Base-by-base conservation (phyloP, 331 rosid genomes). In the Pyracantha coccinea region DNA sequence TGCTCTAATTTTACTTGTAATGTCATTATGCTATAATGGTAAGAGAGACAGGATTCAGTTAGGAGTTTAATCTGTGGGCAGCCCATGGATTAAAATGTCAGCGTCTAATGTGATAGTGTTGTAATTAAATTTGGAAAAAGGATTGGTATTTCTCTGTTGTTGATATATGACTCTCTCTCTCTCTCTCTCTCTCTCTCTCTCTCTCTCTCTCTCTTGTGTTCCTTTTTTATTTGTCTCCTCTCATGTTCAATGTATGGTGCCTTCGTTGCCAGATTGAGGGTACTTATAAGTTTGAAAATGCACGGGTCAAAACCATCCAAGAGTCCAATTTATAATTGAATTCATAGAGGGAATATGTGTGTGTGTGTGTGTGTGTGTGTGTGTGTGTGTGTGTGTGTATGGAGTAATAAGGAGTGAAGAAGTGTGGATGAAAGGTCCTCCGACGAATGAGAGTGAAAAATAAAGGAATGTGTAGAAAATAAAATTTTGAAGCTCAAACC, bases 91-190 rank as follows among this genome's bases (percentile, higher is more conserved):
- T 66, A 35, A 35, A 53, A 23, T 68, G 85, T 60, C 68, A 28
- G 64, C 55, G 38, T 67, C 76, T 8, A 63, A 67, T 73, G 53
- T 67, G 83, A 79, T 19, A 13, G 47, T 55, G 53, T 68, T 21
- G 7, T 27, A 54, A 4, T 61, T n/a, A 14, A 52, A 17, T 6
- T 15, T 69, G 74, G 73, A 19, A 58, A 54, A 52, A 2, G 7
- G 25, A 25, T 35, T 21, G 52, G 12, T 59, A 32, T 67, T 71
- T 19, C 33, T 69, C 28, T 67, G 13, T 66, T 45, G 69, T 25
- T 62, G 50, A 57, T 14, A 8, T 6, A 55, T 25, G n/a, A 33
- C 14, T 27, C n/a, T 4, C 50, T 54, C 12, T 21, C 27, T 66
- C 4, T 31, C 13, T 67, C 11, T 21, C 21, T 15, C 27, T 53